Percentiles rank a stretch among this genome's conserved stretches.
Evolutionary conservation across 148 eudicot genomes (phyloP).

Genomic region (Nyssa sinensis): DNA sequence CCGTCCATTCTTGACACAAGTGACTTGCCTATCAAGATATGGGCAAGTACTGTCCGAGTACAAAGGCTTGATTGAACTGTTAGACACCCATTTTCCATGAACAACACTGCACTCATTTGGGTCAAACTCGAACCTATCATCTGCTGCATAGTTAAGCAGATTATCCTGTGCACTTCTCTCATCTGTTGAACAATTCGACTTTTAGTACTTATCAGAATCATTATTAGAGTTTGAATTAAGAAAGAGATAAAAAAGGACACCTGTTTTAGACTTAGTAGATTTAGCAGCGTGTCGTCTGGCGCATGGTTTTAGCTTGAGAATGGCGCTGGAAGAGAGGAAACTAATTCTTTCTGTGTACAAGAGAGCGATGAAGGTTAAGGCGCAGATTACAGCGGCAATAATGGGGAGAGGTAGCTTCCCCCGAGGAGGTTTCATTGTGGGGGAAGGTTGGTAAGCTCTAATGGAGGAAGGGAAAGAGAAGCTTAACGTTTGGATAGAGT

Average conservation of each 20-base stretch:
- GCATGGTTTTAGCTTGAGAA: constrained; percentile 45
- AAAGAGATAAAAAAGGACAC: neutral
- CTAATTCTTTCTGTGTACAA: constrained; percentile 62
- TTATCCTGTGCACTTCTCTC: constrained; percentile 20
- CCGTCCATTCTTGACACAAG: constrained; percentile 76
- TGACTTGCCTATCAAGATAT: constrained; percentile 73
- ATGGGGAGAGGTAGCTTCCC: constrained; percentile 47
- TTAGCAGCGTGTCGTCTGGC: constrained; percentile 29
- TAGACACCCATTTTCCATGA: constrained; percentile 83
- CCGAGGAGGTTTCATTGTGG: constrained; percentile 27
- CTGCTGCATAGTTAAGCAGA: constrained; percentile 23
- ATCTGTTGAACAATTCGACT: constrained; percentile 13
- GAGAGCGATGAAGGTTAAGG: constrained; percentile 50
- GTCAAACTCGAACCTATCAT: constrained; percentile 61
- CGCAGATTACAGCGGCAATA: constrained; percentile 39
- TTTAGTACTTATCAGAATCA: neutral
- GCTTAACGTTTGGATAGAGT: neutral
- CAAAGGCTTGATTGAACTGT: constrained; percentile 53
- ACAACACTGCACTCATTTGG: constrained; percentile 61
- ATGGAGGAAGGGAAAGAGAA: neutral
- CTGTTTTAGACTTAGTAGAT: constrained; percentile 14
- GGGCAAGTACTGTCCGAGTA: constrained; percentile 72
- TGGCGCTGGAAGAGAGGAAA: constrained; percentile 37
- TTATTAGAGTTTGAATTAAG: neutral
- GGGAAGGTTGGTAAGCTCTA: constrained; percentile 1